Base-by-base conservation (phyloP, 1,284 basidiomycete genomes). In the Hemileia vastatrix region DNA sequence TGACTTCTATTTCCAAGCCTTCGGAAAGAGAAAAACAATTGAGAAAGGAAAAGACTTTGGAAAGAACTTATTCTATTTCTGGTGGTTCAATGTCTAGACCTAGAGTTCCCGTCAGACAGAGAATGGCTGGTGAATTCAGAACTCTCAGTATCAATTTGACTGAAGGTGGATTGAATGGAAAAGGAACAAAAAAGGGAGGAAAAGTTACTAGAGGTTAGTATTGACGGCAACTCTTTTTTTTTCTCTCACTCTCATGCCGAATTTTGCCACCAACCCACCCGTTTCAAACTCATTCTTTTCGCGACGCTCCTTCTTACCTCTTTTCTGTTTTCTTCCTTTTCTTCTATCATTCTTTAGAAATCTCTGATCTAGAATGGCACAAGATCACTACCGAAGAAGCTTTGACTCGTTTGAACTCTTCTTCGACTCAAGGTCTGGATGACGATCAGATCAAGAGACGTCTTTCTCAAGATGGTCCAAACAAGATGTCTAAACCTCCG, bases 351-450 rank as follows among this genome's bases (percentile, higher is more conserved):
- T 27, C 3, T 36, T 13, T 27, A 57, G 48, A 57, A 23, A 31
- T 65, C 47, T 19, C 63, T 8, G 60, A 64, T 8, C 77, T 84
- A 57, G 82, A 83, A 60, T 84, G 81, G 81, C 83, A 84, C 68
- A 77, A 72, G 48, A 72, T 83, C 15, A 68, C 78, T 1, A 64
- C 71, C 13, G 76, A 79, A 1, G 81, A 83, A n/a, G 78, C 79
- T 3, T 76, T 82, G 24, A 77, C 78, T 58, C 77, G 81, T 15
- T 78, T 84, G 52, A 77, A 78, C 23, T 80, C 80, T 8, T 80
- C 78, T 9, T 75, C 75, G 3, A 77, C 76, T 43, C 70, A 72
- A 1, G 83, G 83, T 6, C 76, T 84, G 21, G 83, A 84, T 63
- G 64, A 67, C 0, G 72, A 78, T 1, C 82, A 83, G 67, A 81